These are phyloP conservation scores for Tetrapisispora pingtungensis DNA, from an alignment of 805 yeast species.

Conservation along the genomic window DNA sequence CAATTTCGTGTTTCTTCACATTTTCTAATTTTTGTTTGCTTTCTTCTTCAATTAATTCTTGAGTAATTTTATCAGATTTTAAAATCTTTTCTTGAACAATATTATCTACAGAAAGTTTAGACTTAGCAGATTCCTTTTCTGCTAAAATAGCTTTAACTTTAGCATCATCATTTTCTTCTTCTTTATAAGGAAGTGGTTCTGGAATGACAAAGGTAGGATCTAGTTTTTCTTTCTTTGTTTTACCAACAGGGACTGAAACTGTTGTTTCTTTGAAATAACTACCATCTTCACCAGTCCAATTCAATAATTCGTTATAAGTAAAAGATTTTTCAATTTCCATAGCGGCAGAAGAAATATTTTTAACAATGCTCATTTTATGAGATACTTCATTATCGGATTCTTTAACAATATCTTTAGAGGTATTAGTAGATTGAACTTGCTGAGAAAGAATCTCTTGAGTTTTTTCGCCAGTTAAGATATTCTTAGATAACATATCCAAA, in stretches of 20 bases:
- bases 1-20: neutral
- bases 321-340: constrained; percentile 8
- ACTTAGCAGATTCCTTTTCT: neutral
- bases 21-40: neutral
- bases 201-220: constrained; percentile 4
- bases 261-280: constrained; percentile 20
- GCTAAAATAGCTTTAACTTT: neutral
- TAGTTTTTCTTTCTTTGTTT: constrained; percentile 8
- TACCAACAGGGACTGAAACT: constrained; percentile 18
- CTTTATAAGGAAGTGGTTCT: neutral
- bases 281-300: constrained; percentile 17
- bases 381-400: neutral
- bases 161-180: constrained; percentile 4
- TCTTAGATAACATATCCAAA: neutral
- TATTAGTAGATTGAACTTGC: no score
- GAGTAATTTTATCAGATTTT: constrained; percentile 19
- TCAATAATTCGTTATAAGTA: constrained; percentile 20
- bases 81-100: neutral
- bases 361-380: neutral
- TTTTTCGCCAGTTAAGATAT: neutral
- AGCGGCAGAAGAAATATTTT: neutral
- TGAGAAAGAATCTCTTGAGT: neutral
- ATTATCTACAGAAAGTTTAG: neutral
- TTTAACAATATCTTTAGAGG: neutral
- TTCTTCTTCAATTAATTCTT: constrained; percentile 7